phyloP scores from a whole-genome alignment of 2,329 filamentous ascomycete genomes.

The Drechslerella coelobrocha region DNA sequence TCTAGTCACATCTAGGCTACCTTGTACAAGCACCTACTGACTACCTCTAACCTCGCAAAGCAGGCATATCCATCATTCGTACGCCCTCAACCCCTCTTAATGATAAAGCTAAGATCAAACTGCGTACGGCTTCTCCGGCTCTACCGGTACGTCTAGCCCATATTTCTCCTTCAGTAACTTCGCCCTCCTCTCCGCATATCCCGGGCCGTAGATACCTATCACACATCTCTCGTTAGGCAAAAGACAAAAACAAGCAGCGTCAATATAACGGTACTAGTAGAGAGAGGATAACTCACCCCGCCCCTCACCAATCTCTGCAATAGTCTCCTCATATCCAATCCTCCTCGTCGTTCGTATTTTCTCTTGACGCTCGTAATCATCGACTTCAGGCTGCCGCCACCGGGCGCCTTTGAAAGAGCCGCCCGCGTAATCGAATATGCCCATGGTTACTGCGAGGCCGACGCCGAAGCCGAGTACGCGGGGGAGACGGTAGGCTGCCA shows the following conservation, averaged over 20 bases:
- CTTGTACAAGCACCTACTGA: too few species aligned
- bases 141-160: slow-evolving; percentile 77
- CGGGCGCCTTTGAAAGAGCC: slow-evolving; percentile 66
- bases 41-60: too few species aligned
- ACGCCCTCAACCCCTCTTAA: too few species aligned
- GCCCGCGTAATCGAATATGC: slow-evolving; percentile 72
- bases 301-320: slow-evolving; percentile 83
- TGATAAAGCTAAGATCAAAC: slow-evolving; percentile 58
- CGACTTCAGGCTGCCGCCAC: slow-evolving; percentile 61
- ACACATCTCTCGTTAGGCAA: too few species aligned
- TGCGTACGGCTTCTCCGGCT: slow-evolving; percentile 57
- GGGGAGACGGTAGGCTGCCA: slow-evolving; percentile 70
- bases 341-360: slow-evolving; percentile 75
- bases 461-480: slow-evolving; percentile 73
- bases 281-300: slow-evolving; percentile 69
- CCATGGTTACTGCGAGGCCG: slow-evolving; percentile 66
- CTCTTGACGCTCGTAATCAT: slow-evolving; percentile 80
- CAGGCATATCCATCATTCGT: too few species aligned
- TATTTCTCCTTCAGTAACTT: slow-evolving; percentile 85
- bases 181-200: slow-evolving; percentile 82
- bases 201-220: slow-evolving; percentile 77
- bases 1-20: too few species aligned
- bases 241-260: too few species aligned
- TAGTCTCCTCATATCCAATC: slow-evolving; percentile 77
- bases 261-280: slow-evolving; percentile 37